These are phyloP conservation scores for Trypanosomatidae sp. DNA, from an alignment of 208 protist genomes.

Conservation along the genomic window DNA sequence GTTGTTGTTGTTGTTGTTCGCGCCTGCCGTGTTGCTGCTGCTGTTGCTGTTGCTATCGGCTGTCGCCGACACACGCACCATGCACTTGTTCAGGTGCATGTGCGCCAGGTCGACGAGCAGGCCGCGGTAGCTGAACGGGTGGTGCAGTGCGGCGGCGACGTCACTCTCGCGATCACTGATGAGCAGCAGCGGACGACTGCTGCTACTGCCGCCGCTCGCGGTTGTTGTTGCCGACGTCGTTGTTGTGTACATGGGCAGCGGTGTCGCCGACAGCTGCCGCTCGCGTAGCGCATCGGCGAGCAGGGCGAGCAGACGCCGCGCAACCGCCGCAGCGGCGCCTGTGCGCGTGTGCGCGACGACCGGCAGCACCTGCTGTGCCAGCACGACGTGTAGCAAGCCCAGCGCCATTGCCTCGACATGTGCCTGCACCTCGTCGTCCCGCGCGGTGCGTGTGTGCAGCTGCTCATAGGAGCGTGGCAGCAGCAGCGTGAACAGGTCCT, in stretches of 20 bases:
- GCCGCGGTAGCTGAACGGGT: conserved; percentile 84
- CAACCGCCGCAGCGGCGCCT: conserved; percentile 64
- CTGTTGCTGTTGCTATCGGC: neutral
- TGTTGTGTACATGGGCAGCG: conserved; percentile 37
- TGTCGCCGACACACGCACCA: conserved; percentile 16
- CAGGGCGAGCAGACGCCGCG: conserved; percentile 35
- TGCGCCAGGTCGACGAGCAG: conserved; percentile 61
- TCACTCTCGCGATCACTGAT: conserved; percentile 72
- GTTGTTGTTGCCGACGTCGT: too few species aligned
- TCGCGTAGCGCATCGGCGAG: conserved; percentile 70
- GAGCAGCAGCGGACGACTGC: conserved; percentile 72
- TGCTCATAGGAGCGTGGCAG: conserved; percentile 48
- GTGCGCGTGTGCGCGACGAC: conserved; percentile 75
- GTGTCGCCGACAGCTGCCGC: conserved; percentile 31
- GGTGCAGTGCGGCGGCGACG: conserved; percentile 68
- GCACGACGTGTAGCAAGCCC: conserved; percentile 69
- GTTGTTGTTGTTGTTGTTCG: too few species aligned
- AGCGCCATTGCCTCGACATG: conserved; percentile 56
- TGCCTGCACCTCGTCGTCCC: conserved; percentile 49
- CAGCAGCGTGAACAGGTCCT: conserved; percentile 83
- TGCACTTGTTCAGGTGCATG: conserved; percentile 79
- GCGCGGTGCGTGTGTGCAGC: conserved; percentile 46
- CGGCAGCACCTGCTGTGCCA: conserved; percentile 70
- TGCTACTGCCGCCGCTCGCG: neutral
- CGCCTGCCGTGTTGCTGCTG: too few species aligned